These are phyloP conservation scores for Gaeumannomyces tritici DNA, from an alignment of 2,329 filamentous ascomycete species.

Conservation along the genomic window DNA sequence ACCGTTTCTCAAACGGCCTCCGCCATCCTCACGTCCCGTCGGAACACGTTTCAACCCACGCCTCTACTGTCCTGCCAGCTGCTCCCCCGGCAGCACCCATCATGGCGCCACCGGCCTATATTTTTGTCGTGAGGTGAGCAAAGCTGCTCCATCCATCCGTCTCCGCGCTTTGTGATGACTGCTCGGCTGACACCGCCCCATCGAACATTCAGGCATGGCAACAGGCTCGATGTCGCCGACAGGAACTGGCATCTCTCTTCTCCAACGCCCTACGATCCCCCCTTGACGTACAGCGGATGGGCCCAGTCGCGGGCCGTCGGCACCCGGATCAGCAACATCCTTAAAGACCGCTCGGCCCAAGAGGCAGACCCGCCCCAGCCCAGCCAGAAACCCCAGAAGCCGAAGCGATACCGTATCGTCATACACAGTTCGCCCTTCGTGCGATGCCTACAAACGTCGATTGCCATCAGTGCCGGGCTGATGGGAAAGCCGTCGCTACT, in stretches of 20 bases:
- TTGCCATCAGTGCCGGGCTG: slow-evolving; percentile 71
- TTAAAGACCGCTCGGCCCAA: slow-evolving; percentile 38
- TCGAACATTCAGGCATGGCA: slow-evolving; percentile 59
- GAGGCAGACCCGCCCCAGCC: slow-evolving; percentile 26
- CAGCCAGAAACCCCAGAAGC: slow-evolving; percentile 24
- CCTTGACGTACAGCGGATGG: slow-evolving; percentile 91
- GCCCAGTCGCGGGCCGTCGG: slow-evolving; percentile 76
- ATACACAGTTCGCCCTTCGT: slow-evolving; percentile 92
- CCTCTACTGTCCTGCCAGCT: slow-evolving; percentile 16
- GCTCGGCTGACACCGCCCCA: background rate
- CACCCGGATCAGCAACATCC: slow-evolving; percentile 68
- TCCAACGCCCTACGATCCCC: slow-evolving; percentile 89
- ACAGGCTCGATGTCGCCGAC: slow-evolving; percentile 88
- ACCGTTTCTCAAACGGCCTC: background rate
- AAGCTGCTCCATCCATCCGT: background rate
- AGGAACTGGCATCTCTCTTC: slow-evolving; percentile 92
- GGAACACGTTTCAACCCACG: background rate
- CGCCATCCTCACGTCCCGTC: background rate
- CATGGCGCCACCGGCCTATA: slow-evolving; percentile 30
- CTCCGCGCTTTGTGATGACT: background rate
- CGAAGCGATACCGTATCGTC: slow-evolving; percentile 64
- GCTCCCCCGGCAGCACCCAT: background rate
- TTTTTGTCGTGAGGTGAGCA: slow-evolving; percentile 38
- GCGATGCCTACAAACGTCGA: slow-evolving; percentile 84
- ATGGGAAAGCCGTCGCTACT: background rate